Percentiles rank a stretch among this genome's conserved stretches.
These are phyloP conservation scores for Erysimum cheiranthoides DNA, from an alignment of 345 rosid species.

Conservation along the genomic window DNA sequence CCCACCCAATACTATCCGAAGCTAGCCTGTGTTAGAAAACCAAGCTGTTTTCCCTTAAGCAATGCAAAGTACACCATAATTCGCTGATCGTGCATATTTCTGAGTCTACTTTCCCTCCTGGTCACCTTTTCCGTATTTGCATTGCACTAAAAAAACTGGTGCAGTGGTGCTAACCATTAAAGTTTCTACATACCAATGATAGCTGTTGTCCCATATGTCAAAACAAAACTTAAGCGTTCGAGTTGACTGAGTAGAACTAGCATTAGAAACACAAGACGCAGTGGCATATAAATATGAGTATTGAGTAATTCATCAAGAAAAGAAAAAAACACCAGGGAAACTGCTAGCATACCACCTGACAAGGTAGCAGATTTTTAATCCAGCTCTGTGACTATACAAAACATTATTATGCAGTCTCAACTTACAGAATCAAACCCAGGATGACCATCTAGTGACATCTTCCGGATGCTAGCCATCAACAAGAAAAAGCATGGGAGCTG, in stretches of 20 bases:
- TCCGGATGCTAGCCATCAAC: slow-evolving; percentile 78
- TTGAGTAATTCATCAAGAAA: background rate
- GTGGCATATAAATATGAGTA: slow-evolving; percentile 1
- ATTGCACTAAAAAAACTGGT: background rate
- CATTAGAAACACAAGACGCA: background rate
- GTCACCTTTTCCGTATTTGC: slow-evolving; percentile 2
- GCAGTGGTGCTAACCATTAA: slow-evolving; percentile 7
- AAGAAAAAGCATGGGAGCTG: slow-evolving; percentile 88
- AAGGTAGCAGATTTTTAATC: background rate
- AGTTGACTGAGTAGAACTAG: slow-evolving; percentile 1
- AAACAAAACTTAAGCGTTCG: background rate
- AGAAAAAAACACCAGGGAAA: slow-evolving; percentile 5
- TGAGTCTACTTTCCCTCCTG: background rate
- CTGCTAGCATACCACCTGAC: slow-evolving; percentile 14
- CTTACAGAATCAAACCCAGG: slow-evolving; percentile 94
- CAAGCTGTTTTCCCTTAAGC: background rate
- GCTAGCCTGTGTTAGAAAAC: slow-evolving; percentile 10
- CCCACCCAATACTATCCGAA: slow-evolving; percentile 9
- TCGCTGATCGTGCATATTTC: background rate
- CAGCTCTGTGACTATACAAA: background rate
- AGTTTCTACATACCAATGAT: background rate
- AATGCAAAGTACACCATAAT: background rate
- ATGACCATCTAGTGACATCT: slow-evolving; percentile 82
- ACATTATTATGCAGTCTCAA: slow-evolving; percentile 18
- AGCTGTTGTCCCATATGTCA: background rate